Conservation (phyloP, 2,329 filamentous ascomycete genomes). For the Aspergillus chevalieri region DNA sequence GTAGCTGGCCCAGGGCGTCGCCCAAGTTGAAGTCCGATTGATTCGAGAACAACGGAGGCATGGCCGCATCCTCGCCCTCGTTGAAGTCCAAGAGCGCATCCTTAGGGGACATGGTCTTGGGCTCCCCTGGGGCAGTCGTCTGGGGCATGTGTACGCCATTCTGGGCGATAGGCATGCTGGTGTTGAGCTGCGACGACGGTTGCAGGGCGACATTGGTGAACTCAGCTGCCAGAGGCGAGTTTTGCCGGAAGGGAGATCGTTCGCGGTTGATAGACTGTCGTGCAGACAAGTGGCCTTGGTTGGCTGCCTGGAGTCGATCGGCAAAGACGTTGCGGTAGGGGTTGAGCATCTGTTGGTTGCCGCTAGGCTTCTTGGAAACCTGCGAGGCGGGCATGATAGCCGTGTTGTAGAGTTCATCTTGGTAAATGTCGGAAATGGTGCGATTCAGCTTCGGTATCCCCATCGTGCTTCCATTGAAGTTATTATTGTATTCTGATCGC, state of each 20-base stretch:
- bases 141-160: conserved; percentile 27
- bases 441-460: conserved; percentile 70
- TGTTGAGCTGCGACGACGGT: conserved; percentile 34
- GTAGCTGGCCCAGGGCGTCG: conserved; percentile 28
- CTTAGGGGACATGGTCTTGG: conserved; percentile 89
- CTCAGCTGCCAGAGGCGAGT: conserved; percentile 55
- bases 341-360: conserved; percentile 34
- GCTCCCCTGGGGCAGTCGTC: conserved; percentile 31
- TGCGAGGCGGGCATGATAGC: conserved; percentile 33
- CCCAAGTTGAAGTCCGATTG: conserved; percentile 48
- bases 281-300: conserved; percentile 63
- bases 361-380: conserved; percentile 29
- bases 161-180: conserved; percentile 29
- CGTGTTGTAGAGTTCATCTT: conserved; percentile 73
- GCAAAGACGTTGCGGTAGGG: conserved; percentile 61
- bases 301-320: conserved; percentile 71
- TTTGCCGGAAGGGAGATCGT: conserved; percentile 74
- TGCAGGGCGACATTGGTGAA: conserved; percentile 30
- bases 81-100: conserved; percentile 83
- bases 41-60: conserved; percentile 64
- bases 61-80: conserved; percentile 61
- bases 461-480: conserved; percentile 28
- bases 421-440: conserved; percentile 78
- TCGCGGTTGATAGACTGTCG: conserved; percentile 55
- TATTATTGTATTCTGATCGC: conserved; percentile 50